Base-by-base conservation (phyloP, 139 green algal species). In the Spirogloea muscicola region DNA sequence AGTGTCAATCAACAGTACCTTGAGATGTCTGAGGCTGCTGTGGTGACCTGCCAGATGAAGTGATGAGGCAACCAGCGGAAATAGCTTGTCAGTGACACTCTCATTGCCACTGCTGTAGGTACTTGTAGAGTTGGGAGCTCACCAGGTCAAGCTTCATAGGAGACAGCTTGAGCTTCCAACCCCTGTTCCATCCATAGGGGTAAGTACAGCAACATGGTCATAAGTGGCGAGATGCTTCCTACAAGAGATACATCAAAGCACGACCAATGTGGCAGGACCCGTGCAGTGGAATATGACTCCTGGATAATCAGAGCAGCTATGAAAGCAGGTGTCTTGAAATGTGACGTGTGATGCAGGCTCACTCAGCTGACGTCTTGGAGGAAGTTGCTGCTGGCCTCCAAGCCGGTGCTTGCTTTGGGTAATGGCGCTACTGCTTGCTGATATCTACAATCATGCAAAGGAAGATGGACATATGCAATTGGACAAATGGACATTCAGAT, bases 401-500 rank as follows among this genome's bases (percentile, higher is more conserved):
- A 74, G 91, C 91, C 29, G 91, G 91, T 38, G 87, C 86, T 0
- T 94, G 85, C 76, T 96, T 96, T 78, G 91, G 70, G 70, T 79
- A 43, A n/a, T n/a, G n/a, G n/a, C n/a, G n/a, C n/a, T n/a, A n/a
- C n/a, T n/a, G n/a, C n/a, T n/a, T n/a, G n/a, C n/a, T n/a, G n/a
- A n/a, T n/a, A n/a, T n/a, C n/a, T n/a, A n/a, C n/a, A n/a, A n/a
- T n/a, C n/a, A n/a, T n/a, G n/a, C n/a, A n/a, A n/a, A n/a, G n/a
- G n/a, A n/a, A n/a, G n/a, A n/a, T n/a, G n/a, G n/a, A n/a, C n/a
- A n/a, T n/a, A n/a, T n/a, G n/a, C n/a, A n/a, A n/a, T n/a, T n/a
- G n/a, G n/a, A n/a, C n/a, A n/a, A n/a, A n/a, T n/a, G n/a, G n/a
- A n/a, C n/a, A n/a, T n/a, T n/a, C n/a, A n/a, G n/a, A n/a, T n/a